phyloP scores from a whole-genome alignment of 1,139 yeast genomes.

The Schwanniomyces etchellsii region DNA sequence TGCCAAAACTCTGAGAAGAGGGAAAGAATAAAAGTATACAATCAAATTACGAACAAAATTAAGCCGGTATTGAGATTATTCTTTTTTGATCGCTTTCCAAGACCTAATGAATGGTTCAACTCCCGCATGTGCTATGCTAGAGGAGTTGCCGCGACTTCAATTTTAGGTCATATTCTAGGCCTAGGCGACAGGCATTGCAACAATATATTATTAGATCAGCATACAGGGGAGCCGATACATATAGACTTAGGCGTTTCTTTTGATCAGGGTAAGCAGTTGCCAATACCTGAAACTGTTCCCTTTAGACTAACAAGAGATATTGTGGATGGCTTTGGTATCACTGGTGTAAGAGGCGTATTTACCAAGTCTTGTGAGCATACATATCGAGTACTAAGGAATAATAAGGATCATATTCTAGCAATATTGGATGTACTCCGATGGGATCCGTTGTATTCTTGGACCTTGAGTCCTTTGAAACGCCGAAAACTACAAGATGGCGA shows the following conservation, averaged over 20 bases:
- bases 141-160: constrained; percentile 81
- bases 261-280: constrained; percentile 80
- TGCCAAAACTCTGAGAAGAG: constrained; percentile 42
- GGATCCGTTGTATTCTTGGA: constrained; percentile 94
- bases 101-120: constrained; percentile 69
- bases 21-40: constrained; percentile 47
- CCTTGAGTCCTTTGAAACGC: constrained; percentile 64
- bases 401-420: constrained; percentile 67
- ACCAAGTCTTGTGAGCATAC: constrained; percentile 70
- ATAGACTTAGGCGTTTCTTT: constrained; percentile 96
- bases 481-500: constrained; percentile 45
- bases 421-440: constrained; percentile 81
- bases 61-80: constrained; percentile 66
- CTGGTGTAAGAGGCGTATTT: constrained; percentile 76
- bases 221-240: constrained; percentile 87
- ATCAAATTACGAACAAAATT: constrained; percentile 44
- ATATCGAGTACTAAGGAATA: constrained; percentile 58
- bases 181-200: constrained; percentile 94
- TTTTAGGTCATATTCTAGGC: constrained; percentile 83
- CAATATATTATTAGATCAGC: constrained; percentile 74
- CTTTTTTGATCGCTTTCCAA: constrained; percentile 62
- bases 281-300: constrained; percentile 91
- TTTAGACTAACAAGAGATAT: constrained; percentile 86
- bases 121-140: constrained; percentile 63
- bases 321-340: constrained; percentile 87